These are phyloP conservation scores for Fomes fomentarius DNA, from an alignment of 1,284 basidiomycete genomes.

Conservation along the genomic window DNA sequence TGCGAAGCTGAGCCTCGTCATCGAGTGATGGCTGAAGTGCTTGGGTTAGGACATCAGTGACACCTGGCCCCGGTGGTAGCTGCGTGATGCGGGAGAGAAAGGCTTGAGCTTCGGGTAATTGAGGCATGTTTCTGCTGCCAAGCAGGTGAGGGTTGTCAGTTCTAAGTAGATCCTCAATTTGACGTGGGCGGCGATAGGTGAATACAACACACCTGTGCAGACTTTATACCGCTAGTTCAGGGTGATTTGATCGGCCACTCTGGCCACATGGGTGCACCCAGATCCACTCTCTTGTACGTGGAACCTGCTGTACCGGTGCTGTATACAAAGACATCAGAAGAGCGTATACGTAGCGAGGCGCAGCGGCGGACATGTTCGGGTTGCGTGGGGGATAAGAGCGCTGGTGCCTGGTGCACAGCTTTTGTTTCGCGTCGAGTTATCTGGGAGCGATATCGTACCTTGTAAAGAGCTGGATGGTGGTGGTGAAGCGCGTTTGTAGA, in stretches of 20 bases:
- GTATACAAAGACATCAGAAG: background rate
- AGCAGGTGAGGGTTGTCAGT: background rate
- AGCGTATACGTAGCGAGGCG: background rate
- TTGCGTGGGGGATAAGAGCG: background rate
- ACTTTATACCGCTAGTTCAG: background rate
- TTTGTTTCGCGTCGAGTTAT: no score
- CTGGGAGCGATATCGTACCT: no score
- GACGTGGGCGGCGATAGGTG: background rate
- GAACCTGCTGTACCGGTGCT: no score
- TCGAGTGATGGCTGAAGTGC: conserved; percentile 52
- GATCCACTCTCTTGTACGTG: no score
- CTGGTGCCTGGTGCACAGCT: no score
- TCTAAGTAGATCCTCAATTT: background rate
- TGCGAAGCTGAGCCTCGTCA: conserved; percentile 55
- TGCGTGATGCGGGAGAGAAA: conserved; percentile 45
- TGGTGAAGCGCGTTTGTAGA: no score
- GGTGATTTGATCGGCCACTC: no score
- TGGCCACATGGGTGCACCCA: no score
- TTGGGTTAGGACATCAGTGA: conserved; percentile 40
- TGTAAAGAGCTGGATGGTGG: no score
- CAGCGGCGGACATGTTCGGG: background rate
- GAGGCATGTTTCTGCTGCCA: conserved; percentile 22
- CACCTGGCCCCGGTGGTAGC: conserved; percentile 41
- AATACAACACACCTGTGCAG: background rate
- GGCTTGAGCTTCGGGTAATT: conserved; percentile 41